Conservation (phyloP, 306 rosid genomes). For the Elaeagnus macrophylla region DNA sequence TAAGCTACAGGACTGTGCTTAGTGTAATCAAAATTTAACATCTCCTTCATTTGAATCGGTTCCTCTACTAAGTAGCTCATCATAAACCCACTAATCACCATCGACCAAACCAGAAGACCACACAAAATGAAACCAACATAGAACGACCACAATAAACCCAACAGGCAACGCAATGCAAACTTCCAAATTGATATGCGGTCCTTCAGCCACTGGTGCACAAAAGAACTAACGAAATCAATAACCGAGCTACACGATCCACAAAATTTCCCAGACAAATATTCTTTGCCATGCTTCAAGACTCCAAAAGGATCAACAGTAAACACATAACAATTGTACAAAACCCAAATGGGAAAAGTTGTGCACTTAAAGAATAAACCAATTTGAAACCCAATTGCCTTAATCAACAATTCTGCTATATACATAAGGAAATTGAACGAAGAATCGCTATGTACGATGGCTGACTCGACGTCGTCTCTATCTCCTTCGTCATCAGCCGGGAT, state of each 20-base stretch:
- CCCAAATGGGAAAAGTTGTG: slow-evolving; percentile 37
- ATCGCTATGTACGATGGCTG: slow-evolving; percentile 24
- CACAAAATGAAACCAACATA: slow-evolving; percentile 47
- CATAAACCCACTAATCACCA: slow-evolving; percentile 40
- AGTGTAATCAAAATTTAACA: slow-evolving; percentile 61
- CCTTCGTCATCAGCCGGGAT: slow-evolving; percentile 29
- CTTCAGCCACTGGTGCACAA: slow-evolving; percentile 26
- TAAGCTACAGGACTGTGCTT: slow-evolving; percentile 59
- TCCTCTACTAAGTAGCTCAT: slow-evolving; percentile 45
- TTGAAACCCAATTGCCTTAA: slow-evolving; percentile 49
- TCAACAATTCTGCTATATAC: slow-evolving; percentile 34
- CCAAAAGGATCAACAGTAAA: slow-evolving; percentile 50
- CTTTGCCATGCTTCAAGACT: slow-evolving; percentile 29
- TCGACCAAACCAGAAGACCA: slow-evolving; percentile 40
- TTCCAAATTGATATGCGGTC: slow-evolving; percentile 43
- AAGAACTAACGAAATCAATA: slow-evolving; percentile 21
- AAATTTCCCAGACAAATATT: slow-evolving; percentile 15
- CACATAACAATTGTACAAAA: slow-evolving; percentile 29
- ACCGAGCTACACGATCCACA: slow-evolving; percentile 14
- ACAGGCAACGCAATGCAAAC: slow-evolving; percentile 39
- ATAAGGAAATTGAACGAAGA: slow-evolving; percentile 35
- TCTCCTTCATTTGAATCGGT: slow-evolving; percentile 47
- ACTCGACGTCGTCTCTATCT: slow-evolving; percentile 25
- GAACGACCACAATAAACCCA: slow-evolving; percentile 57
- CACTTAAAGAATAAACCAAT: slow-evolving; percentile 37